Evolutionary conservation across 768 basidiomycete genomes (phyloP), one percentile per base, ranked within the genome.

Genomic region (Leccinum subgranulosum): DNA sequence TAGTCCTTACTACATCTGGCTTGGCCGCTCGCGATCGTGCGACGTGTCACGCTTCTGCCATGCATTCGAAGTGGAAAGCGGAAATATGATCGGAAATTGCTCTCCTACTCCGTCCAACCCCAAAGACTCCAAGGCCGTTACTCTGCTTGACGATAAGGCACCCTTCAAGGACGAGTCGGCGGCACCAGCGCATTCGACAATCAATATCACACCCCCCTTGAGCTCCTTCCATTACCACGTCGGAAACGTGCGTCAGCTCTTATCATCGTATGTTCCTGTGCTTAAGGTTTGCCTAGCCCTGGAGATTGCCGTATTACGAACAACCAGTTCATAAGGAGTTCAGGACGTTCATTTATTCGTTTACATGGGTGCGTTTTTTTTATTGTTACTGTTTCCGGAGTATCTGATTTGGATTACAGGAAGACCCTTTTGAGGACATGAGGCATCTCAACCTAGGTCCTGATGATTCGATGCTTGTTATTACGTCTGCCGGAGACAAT

Each of bases 401-500:
- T 19, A 31, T 31, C 61, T 63, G 21, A 58, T 34, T 43, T 46
- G 57, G 52, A 54, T 34, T 33, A 2, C 46, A 82, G 83, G 90
- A 92, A 69, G 90, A 91, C 66, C 90, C 90, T 0, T 79, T 79
- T 6, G 87, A 83, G 60, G 90, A 92, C 66, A 83, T 91, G 78
- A 77, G 79, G 60, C 77, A 82, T 63, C 74, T 92, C 6, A 66
- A 83, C 15, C 69, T 91, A 56, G 78, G 80, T 19, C 69, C 73
- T 34, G 77, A 85, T 12, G 89, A 92, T 71, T 79, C 83, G 1
- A 79, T 91, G 66, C 77, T 91, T 12, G 83, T 85, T 17, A 90
- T 92, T 64, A 90, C 88, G 1, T 85, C 83, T 51, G 90, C 87
- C 3, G 89, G 89, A 0, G 89, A 90, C 70, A 92, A 92, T 67